These are phyloP conservation scores for Lanmaoa pseudosensibilis DNA, from an alignment of 768 basidiomycete species.

Conservation along the genomic window DNA sequence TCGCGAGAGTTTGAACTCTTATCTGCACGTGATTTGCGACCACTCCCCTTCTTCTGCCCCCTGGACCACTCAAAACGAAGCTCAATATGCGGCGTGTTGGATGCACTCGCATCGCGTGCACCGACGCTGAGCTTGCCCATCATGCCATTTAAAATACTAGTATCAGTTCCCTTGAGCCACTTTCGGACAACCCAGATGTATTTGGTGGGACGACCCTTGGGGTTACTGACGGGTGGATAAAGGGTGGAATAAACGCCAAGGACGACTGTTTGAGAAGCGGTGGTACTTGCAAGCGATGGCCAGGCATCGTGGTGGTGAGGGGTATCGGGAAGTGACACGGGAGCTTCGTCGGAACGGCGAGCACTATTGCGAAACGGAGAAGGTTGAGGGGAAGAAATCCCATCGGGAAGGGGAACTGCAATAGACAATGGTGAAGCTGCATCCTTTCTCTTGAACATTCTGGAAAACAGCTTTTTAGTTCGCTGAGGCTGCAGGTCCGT, in stretches of 20 bases:
- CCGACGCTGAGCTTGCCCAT: constrained; percentile 39
- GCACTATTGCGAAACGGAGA: constrained; percentile 10
- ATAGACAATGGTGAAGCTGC: constrained; percentile 18
- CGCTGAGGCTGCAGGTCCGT: constrained; percentile 27
- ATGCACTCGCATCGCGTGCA: constrained; percentile 21
- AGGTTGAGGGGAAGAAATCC: constrained; percentile 17
- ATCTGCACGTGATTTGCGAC: constrained; percentile 22
- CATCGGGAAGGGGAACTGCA: constrained; percentile 30
- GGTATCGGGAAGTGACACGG: constrained; percentile 10
- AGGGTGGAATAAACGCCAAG: constrained; percentile 71
- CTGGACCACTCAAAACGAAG: constrained; percentile 81
- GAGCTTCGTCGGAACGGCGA: constrained; percentile 19
- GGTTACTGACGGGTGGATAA: constrained; percentile 45
- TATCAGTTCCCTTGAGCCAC: constrained; percentile 67
- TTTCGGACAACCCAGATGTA: constrained; percentile 77
- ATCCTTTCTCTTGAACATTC: constrained; percentile 64
- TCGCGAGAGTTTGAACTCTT: constrained; percentile 14
- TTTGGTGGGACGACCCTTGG: constrained; percentile 40
- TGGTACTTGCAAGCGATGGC: constrained; percentile 12
- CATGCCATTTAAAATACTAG: constrained; percentile 46
- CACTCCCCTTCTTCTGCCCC: constrained; percentile 23
- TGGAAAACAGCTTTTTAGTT: constrained; percentile 63
- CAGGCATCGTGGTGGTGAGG: constrained; percentile 12
- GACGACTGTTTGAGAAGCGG: constrained; percentile 42
- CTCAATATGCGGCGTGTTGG: constrained; percentile 48